phyloP scores from a whole-genome alignment of 371 early-diverging fungal genomes.

The Rhizomucor pusillus region DNA sequence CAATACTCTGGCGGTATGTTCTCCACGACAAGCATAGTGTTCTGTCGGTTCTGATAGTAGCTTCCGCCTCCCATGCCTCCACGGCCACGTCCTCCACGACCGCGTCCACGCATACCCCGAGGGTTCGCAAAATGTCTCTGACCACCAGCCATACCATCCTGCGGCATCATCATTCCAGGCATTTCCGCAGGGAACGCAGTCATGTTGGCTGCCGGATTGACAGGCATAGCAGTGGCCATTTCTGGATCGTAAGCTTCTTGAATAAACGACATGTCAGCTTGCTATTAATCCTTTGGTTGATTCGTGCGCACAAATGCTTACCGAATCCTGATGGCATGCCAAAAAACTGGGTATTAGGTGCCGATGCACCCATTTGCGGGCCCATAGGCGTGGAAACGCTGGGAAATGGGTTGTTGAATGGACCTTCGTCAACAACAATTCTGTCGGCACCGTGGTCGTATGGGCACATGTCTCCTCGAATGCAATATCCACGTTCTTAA shows the following conservation, averaged over 20 bases:
- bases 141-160: background rate
- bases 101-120: slow-evolving; percentile 25
- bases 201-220: background rate
- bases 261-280: background rate
- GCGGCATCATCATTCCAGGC: slow-evolving; percentile 14
- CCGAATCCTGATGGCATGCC: slow-evolving; percentile 21
- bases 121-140: slow-evolving; percentile 10
- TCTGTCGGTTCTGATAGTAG: slow-evolving; percentile 11
- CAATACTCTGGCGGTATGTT: slow-evolving; percentile 71
- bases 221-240: slow-evolving; percentile 10
- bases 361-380: slow-evolving; percentile 14
- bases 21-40: slow-evolving; percentile 63
- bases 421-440: slow-evolving; percentile 67
- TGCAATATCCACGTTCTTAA: slow-evolving; percentile 72
- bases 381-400: slow-evolving; percentile 16
- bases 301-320: background rate
- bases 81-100: slow-evolving; percentile 36
- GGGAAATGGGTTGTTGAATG: slow-evolving; percentile 24
- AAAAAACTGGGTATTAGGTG: slow-evolving; percentile 14
- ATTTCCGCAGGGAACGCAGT: slow-evolving; percentile 9
- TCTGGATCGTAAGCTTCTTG: slow-evolving; percentile 23
- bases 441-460: slow-evolving; percentile 78
- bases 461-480: slow-evolving; percentile 79
- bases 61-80: slow-evolving; percentile 11
- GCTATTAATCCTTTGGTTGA: no score